Percentiles rank a stretch among this genome's conserved stretches.
Evolutionary conservation across 2,329 filamentous ascomycete genomes (phyloP).

Genomic region (Coniochaeta ligniaria): DNA sequence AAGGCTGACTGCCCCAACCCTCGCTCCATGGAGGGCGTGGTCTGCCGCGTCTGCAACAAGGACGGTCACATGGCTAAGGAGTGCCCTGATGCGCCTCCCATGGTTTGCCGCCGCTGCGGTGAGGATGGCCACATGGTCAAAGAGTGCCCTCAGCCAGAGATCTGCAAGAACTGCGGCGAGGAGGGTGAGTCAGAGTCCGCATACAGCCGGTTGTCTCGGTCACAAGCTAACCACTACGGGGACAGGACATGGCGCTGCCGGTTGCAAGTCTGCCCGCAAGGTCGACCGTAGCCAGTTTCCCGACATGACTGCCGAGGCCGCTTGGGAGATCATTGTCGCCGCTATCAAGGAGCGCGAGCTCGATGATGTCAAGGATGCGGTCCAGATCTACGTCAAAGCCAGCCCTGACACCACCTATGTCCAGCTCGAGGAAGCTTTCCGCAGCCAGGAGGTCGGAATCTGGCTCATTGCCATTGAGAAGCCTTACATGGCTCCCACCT

Average conservation of each 20-base stretch:
- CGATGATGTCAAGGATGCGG: conserved; percentile 54
- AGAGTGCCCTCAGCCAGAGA: conserved; percentile 49
- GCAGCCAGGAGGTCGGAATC: conserved; percentile 42
- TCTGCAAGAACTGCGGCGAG: conserved; percentile 50
- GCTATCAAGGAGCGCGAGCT: conserved; percentile 49
- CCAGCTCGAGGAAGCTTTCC: conserved; percentile 55
- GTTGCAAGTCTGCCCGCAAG: conserved; percentile 54
- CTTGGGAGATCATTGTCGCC: conserved; percentile 48
- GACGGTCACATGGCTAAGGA: conserved; percentile 50
- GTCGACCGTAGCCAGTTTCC: conserved; percentile 46
- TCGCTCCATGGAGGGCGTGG: conserved; percentile 24
- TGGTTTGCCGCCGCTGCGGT: conserved; percentile 35
- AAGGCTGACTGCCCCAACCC: conserved; percentile 56
- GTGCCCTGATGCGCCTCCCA: conserved; percentile 38
- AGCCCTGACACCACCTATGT: conserved; percentile 49
- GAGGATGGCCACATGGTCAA: conserved; percentile 46
- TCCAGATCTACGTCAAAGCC: conserved; percentile 56
- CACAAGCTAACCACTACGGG: not conserved
- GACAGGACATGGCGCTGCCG: conserved; percentile 22
- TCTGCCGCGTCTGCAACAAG: conserved; percentile 39
- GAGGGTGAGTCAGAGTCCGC: conserved; percentile 39
- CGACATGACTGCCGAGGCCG: conserved; percentile 42
- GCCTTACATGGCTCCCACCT: conserved; percentile 41
- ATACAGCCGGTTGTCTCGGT: not conserved
- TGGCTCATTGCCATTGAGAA: conserved; percentile 59